Percentiles rank a stretch among this genome's conserved stretches.
Conservation (phyloP, 2,329 filamentous ascomycete species). For the Macrophomina phaseolina region DNA sequence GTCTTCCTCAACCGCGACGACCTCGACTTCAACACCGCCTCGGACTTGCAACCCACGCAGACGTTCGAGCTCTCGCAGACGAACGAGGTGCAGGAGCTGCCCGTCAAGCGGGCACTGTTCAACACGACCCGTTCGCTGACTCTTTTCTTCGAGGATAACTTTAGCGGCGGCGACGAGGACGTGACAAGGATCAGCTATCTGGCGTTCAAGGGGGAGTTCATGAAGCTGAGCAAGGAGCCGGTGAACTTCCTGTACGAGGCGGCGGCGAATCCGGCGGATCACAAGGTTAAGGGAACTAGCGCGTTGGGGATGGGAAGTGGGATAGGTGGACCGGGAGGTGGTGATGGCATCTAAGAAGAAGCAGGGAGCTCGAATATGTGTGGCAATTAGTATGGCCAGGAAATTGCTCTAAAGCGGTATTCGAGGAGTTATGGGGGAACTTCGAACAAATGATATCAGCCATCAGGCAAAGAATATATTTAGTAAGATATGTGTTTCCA, state of each 20-base stretch:
- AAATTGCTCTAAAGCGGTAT: no score
- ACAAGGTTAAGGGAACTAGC: slow-evolving; percentile 60
- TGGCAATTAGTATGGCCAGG: not conserved
- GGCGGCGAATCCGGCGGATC: slow-evolving; percentile 88
- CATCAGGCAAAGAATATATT: not conserved
- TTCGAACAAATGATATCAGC: slow-evolving; percentile 7
- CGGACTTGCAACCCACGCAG: slow-evolving; percentile 74
- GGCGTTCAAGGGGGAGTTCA: slow-evolving; percentile 94
- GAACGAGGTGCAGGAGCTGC: slow-evolving; percentile 82
- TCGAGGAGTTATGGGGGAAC: not conserved
- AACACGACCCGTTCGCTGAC: slow-evolving; percentile 81
- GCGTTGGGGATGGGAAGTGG: slow-evolving; percentile 44
- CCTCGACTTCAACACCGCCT: slow-evolving; percentile 80
- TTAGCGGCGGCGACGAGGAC: slow-evolving; percentile 70
- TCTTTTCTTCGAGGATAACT: slow-evolving; percentile 93
- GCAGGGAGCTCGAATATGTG: not conserved
- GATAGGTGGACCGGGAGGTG: slow-evolving; percentile 25
- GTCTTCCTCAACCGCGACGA: slow-evolving; percentile 86
- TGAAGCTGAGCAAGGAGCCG: slow-evolving; percentile 81
- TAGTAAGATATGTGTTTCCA: not conserved
- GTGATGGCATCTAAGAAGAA: slow-evolving; percentile 24
- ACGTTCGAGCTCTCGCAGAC: slow-evolving; percentile 78
- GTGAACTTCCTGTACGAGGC: slow-evolving; percentile 91
- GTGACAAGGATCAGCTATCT: slow-evolving; percentile 80
- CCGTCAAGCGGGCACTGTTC: slow-evolving; percentile 87